phyloP scores from a whole-genome alignment of 208 protist species.

The Leishmania martiniquensis region DNA sequence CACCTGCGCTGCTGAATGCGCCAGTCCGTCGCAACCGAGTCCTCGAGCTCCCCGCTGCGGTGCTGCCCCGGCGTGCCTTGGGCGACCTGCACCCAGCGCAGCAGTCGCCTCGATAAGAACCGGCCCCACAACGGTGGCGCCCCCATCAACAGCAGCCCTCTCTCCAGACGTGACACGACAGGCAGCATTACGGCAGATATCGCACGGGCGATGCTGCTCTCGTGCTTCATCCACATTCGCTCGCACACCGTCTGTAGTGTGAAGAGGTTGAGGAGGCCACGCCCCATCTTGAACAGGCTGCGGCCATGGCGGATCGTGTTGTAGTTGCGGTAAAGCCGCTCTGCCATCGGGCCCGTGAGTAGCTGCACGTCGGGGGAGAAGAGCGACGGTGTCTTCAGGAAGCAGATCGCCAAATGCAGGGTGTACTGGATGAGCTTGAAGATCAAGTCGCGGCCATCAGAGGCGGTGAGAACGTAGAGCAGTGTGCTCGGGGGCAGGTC shows the following conservation, averaged over 20 bases:
- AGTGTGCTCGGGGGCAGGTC: constrained; percentile 82
- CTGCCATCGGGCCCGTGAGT: constrained; percentile 54
- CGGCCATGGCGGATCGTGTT: constrained; percentile 89
- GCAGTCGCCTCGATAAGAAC: constrained; percentile 6
- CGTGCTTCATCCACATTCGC: constrained; percentile 67
- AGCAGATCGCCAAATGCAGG: constrained; percentile 75
- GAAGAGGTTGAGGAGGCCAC: constrained; percentile 80
- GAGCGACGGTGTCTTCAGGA: constrained; percentile 63
- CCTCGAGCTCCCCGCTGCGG: constrained; percentile 11
- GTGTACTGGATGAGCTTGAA: constrained; percentile 88
- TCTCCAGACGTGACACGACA: constrained; percentile 23
- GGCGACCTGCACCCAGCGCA: constrained; percentile 25
- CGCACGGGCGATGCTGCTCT: constrained; percentile 24
- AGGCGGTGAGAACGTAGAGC: constrained; percentile 87
- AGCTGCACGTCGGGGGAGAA: constrained; percentile 61
- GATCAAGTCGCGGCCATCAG: constrained; percentile 79
- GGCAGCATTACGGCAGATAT: constrained; percentile 28
- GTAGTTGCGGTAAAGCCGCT: constrained; percentile 78
- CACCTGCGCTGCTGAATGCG: constrained; percentile 21
- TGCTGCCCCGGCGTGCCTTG: constrained; percentile 11
- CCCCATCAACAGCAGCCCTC: constrained; percentile 1
- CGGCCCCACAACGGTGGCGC: constrained; percentile 15
- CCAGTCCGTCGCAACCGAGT: constrained; percentile 7
- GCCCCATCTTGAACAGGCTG: constrained; percentile 86
- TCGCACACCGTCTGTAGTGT: constrained; percentile 67